A percentile compares a stretch with the other conserved stretches of the same genome.
These are phyloP conservation scores for Colletotrichum spaethianum DNA, from an alignment of 2,329 filamentous ascomycete genomes.

Conservation along the genomic window DNA sequence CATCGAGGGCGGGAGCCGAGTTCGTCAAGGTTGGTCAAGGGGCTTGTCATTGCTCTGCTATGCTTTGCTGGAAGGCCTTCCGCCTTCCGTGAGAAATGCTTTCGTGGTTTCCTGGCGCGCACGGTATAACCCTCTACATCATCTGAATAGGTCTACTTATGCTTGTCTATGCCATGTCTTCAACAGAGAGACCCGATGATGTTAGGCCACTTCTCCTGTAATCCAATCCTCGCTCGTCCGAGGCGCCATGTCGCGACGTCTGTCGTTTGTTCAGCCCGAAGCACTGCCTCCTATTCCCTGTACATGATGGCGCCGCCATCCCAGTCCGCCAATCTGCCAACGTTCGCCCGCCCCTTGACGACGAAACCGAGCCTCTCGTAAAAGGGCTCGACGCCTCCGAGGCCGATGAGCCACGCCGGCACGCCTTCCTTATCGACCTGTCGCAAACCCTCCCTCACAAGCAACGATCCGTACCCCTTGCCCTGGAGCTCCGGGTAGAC, in stretches of 20 bases:
- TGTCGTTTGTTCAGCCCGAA: not conserved
- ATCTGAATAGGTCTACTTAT: not conserved
- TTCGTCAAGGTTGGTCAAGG: no score
- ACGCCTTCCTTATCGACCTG: constrained; percentile 48
- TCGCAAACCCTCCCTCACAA: constrained; percentile 50
- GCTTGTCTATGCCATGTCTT: not conserved
- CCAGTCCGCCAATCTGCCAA: constrained; percentile 53
- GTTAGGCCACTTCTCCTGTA: not conserved
- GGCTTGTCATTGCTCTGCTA: no score
- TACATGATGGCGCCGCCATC: constrained; percentile 56
- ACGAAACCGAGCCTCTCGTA: constrained; percentile 53
- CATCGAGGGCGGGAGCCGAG: no score
- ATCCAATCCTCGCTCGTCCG: not conserved
- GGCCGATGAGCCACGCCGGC: constrained; percentile 51
- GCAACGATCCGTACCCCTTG: constrained; percentile 49
- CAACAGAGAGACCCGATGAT: not conserved
- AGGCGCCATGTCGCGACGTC: not conserved
- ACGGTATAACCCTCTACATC: not conserved
- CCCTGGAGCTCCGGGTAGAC: constrained; percentile 51
- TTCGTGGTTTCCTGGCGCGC: not conserved
- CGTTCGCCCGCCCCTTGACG: constrained; percentile 53
- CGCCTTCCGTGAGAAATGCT: no score
- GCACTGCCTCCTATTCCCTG: constrained; percentile 45
- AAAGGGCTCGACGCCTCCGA: constrained; percentile 50
- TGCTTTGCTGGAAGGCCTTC: no score